A percentile compares a stretch with the other conserved stretches of the same genome.
Evolutionary conservation across 495 filamentous ascomycete genomes (phyloP).

Genomic region (Hypoxylon fragiforme): DNA sequence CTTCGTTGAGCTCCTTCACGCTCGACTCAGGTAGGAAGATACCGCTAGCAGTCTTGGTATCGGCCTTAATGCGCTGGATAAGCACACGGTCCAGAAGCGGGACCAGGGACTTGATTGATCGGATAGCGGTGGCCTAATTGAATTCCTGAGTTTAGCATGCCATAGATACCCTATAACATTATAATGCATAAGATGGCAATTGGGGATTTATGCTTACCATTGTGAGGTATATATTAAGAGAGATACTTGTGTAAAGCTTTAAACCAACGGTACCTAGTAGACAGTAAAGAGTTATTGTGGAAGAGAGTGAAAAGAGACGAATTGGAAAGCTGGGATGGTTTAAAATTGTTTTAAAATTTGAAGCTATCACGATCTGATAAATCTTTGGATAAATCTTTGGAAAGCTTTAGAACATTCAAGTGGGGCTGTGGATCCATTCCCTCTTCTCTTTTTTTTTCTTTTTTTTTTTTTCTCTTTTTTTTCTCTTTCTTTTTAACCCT

Average conservation of each 20-base stretch:
- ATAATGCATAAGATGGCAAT: not conserved
- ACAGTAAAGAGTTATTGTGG: conserved; percentile 3
- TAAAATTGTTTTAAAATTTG: conserved; percentile 35
- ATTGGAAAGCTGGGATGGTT: conserved; percentile 24
- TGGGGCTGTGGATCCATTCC: conserved; percentile 29
- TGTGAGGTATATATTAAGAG: too few relatives aligned
- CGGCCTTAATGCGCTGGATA: conserved; percentile 96
- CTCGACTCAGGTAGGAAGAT: conserved; percentile 97
- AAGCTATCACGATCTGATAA: conserved; percentile 36
- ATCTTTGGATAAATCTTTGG: too few relatives aligned
- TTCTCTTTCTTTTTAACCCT: conserved; percentile 29
- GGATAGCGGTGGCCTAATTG: conserved; percentile 69
- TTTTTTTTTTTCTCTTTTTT: not conserved
- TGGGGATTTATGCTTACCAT: conserved; percentile 38
- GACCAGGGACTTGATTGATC: conserved; percentile 91
- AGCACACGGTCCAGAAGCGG: conserved; percentile 98
- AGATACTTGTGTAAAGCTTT: too few relatives aligned
- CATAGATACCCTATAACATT: too few relatives aligned
- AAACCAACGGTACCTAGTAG: too few relatives aligned
- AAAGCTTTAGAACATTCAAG: conserved; percentile 44
- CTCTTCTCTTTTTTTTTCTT: not conserved
- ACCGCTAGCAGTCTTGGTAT: conserved; percentile 90
- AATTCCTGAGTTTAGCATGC: too few relatives aligned
- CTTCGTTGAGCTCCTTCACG: conserved; percentile 98
- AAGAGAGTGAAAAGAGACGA: conserved; percentile 11